Evolutionary conservation across 2,329 filamentous ascomycete species (phyloP), one percentile per base, ranked within the genome.

Genomic region (Anisogramma anomala): DNA sequence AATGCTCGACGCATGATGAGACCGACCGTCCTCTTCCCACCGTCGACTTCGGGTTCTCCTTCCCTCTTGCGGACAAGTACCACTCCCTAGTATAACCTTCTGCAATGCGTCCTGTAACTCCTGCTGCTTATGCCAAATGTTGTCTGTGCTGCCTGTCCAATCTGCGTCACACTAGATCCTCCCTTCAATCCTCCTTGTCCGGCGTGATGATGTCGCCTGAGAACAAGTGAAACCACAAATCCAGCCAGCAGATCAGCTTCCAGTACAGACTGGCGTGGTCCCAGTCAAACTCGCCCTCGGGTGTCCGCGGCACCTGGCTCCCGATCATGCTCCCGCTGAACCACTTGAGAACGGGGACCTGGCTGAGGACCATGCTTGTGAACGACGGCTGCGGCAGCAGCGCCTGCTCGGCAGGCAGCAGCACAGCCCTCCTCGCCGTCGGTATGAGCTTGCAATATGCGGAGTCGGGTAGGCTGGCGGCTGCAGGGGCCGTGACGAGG

Each of bases 261-360:
- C 77, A 82, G 61, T 81, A 82, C 46, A 81, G 58, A 46, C 75
- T 80, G 9, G 77, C 77, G 33, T 64, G 64, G 31, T 74, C 74
- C 67, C 79, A 83, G 59, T 95, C 88, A 52, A 94, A 88, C 31
- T 77, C 77, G 43, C 84, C 84, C 32, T 72, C 67, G 39, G 86
- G 82, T 39, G 71, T 80, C 31, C 81, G 70, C 6, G 84, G 84
- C 28, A 89, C 77, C 55, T 82, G 72, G 54, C 77, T 78, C 5
- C 84, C 84, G 53, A 89, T 87, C 59, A 88, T 77, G 52, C 66
- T 77, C 49, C 65, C 78, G 33, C 76, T 78, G 55, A 87, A 81
- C 77, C 80, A 86, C 51, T 72, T 74, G 46, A 86, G 62, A 46
- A 86, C 69, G 2, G 82, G 82, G 30, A 86, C 74, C 40, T 71